Evolutionary conservation across 352 stramenopile genomes (phyloP).

Genomic region (Globisporangium lucens): DNA sequence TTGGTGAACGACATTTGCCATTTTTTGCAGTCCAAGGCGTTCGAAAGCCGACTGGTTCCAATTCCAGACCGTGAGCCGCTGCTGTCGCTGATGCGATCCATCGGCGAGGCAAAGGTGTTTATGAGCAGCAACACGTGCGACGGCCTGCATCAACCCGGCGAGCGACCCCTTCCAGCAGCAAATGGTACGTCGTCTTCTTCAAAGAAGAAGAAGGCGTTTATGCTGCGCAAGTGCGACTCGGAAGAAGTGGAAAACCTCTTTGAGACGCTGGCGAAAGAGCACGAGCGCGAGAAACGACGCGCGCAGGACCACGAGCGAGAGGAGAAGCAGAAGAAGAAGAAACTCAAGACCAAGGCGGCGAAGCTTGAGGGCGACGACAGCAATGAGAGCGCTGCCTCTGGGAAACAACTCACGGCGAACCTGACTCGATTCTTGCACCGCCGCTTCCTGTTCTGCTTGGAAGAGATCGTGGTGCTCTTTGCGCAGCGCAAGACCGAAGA

Average conservation of each 20-base stretch:
- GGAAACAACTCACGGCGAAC: conserved; percentile 20
- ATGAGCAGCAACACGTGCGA: conserved; percentile 68
- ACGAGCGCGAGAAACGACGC: conserved; percentile 18
- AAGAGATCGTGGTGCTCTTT: conserved; percentile 74
- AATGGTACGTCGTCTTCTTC: no score
- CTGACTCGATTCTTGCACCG: conserved; percentile 67
- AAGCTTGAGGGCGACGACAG: conserved; percentile 7
- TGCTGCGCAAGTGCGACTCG: conserved; percentile 58
- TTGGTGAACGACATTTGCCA: conserved; percentile 37
- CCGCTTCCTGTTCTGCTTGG: conserved; percentile 75
- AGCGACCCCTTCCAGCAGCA: conserved; percentile 34
- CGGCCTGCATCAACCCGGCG: conserved; percentile 41
- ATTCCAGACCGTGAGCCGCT: conserved; percentile 54
- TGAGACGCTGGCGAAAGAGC: conserved; percentile 40
- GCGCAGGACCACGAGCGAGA: conserved; percentile 12
- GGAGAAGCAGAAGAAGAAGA: conserved; percentile 23
- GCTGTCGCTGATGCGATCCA: conserved; percentile 30
- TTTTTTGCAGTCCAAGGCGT: conserved; percentile 20
- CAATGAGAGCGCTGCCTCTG: background rate
- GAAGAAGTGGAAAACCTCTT: conserved; percentile 51
- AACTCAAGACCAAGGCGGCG: conserved; percentile 18
- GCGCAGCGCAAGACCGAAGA: conserved; percentile 63
- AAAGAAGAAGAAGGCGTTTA: conserved; percentile 21
- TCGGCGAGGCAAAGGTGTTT: conserved; percentile 46
- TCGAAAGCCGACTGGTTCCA: background rate